Conservation (phyloP, 2,329 filamentous ascomycete genomes). For the Penicillium janthinellum region DNA sequence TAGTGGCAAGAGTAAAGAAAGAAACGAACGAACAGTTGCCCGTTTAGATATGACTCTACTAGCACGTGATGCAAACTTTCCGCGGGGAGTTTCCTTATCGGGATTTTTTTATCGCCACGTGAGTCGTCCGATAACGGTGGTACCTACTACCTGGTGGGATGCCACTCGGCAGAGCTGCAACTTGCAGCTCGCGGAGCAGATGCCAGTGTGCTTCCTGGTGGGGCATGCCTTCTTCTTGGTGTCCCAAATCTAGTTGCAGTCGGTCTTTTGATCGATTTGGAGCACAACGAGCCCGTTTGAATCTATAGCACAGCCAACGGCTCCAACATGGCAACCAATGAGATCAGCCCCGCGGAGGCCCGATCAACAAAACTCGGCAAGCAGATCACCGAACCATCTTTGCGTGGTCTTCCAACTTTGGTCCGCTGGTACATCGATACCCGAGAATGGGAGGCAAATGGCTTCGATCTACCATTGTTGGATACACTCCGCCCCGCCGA, state of each 20-base stretch:
- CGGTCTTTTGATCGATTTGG: neutral
- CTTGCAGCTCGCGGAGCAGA: neutral
- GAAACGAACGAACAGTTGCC: neutral
- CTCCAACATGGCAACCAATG: slow-evolving; percentile 18
- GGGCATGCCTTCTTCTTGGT: neutral
- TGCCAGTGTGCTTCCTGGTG: neutral
- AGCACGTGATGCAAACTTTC: slow-evolving; percentile 20
- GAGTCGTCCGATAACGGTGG: slow-evolving; percentile 1
- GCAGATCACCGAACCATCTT: slow-evolving; percentile 5
- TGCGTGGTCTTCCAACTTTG: slow-evolving; percentile 25
- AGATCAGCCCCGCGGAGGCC: slow-evolving; percentile 14
- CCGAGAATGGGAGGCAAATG: slow-evolving; percentile 34
- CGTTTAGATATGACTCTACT: slow-evolving; percentile 24
- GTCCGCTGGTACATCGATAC: slow-evolving; percentile 50
- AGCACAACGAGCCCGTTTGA: too few species aligned
- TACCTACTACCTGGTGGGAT: neutral
- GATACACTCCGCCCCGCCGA: slow-evolving; percentile 49
- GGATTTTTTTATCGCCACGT: slow-evolving; percentile 18
- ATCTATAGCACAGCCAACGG: neutral
- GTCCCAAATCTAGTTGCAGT: neutral
- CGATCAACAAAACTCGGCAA: slow-evolving; percentile 4
- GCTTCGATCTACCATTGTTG: slow-evolving; percentile 41
- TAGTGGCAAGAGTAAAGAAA: slow-evolving; percentile 8
- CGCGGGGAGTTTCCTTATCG: slow-evolving; percentile 21
- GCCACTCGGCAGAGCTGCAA: neutral